phyloP scores from a whole-genome alignment of 495 filamentous ascomycete genomes.

The Neurospora sp. region DNA sequence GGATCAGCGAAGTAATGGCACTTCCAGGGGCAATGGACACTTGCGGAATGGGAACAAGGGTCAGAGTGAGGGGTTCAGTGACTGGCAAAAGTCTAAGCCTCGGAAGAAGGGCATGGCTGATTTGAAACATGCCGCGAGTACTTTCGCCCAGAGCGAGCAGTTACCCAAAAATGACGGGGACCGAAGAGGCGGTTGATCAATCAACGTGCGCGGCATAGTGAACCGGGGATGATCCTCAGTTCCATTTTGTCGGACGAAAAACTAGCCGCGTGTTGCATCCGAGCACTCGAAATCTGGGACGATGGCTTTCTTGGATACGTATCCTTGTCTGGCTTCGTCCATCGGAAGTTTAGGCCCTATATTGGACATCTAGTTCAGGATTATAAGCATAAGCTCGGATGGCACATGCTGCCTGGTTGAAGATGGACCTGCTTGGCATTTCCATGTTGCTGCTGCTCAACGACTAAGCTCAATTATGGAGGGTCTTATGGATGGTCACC shows the following conservation, averaged over 20 bases:
- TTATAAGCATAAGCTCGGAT: slow-evolving; percentile 4
- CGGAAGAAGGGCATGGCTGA: slow-evolving; percentile 38
- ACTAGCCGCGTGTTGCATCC: not conserved
- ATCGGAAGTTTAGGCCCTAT: slow-evolving; percentile 9
- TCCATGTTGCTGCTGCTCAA: not conserved
- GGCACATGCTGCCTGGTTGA: not conserved
- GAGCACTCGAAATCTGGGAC: not conserved
- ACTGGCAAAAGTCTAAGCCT: slow-evolving; percentile 40
- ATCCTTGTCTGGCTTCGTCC: slow-evolving; percentile 1
- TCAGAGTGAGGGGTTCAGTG: slow-evolving; percentile 31
- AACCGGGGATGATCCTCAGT: not conserved
- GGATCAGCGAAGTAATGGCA: slow-evolving; percentile 27
- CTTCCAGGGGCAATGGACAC: slow-evolving; percentile 35
- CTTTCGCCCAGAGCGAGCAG: slow-evolving; percentile 33
- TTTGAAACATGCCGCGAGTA: slow-evolving; percentile 24
- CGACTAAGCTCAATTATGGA: not conserved
- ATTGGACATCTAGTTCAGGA: slow-evolving; percentile 23
- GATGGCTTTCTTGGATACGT: slow-evolving; percentile 22
- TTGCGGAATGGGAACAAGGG: slow-evolving; percentile 34
- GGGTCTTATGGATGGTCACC: not conserved
- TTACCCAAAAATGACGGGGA: slow-evolving; percentile 40
- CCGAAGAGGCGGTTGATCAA: slow-evolving; percentile 41
- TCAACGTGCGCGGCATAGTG: not conserved
- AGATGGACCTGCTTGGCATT: not conserved
- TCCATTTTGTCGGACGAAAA: not conserved